A percentile compares a stretch with the other conserved stretches of the same genome.
Evolutionary conservation across 306 rosid species (phyloP).

Genomic region (Vicia sativa): DNA sequence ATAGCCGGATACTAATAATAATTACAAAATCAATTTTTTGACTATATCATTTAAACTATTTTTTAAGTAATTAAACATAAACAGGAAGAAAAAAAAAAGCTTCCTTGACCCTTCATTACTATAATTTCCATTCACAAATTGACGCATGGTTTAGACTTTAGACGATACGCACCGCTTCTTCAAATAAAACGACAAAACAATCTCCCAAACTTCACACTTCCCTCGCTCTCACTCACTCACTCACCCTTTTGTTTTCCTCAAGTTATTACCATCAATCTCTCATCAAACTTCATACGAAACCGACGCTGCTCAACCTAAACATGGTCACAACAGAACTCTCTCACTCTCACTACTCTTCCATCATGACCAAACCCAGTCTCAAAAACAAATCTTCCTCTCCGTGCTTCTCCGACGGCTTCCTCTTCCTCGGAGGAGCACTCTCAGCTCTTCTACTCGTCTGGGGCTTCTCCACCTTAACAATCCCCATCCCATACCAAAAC

Average conservation of each 20-base stretch:
- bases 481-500: constrained; percentile 36
- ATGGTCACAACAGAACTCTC: constrained; percentile 56
- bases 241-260: background rate
- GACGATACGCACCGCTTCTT: background rate
- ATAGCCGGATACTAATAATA: background rate
- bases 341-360: constrained; percentile 29
- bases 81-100: too few relatives aligned
- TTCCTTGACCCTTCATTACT: background rate
- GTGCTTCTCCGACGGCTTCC: constrained; percentile 49
- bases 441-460: constrained; percentile 61
- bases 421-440: constrained; percentile 67
- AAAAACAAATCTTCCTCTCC: constrained; percentile 51
- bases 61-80: too few relatives aligned
- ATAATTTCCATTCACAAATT: background rate
- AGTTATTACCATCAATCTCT: background rate
- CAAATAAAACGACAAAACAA: background rate
- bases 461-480: constrained; percentile 54
- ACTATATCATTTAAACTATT: background rate
- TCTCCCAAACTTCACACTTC: background rate
- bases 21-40: background rate
- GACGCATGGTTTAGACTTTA: background rate
- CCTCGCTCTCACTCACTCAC: background rate
- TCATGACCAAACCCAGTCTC: constrained; percentile 53
- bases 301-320: background rate
- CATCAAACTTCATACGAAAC: too few relatives aligned